phyloP scores from a whole-genome alignment of 257 asterid species.

The Solanum medicagineum region DNA sequence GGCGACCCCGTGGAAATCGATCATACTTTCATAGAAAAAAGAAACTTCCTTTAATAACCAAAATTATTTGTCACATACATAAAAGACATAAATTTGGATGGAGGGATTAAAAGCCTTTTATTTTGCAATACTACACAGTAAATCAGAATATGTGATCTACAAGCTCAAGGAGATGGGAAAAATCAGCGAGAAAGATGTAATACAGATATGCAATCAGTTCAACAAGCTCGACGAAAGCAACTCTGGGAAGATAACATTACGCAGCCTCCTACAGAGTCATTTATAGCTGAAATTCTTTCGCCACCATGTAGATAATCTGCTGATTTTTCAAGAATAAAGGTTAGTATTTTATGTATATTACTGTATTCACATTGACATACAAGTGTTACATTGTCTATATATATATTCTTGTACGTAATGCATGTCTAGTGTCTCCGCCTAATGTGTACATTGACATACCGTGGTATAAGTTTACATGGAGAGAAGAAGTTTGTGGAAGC shows the following conservation, averaged over 20 bases:
- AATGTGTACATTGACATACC: background rate
- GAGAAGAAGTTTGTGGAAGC: background rate
- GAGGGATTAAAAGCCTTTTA: background rate
- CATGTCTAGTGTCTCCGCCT: background rate
- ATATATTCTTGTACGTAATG: background rate
- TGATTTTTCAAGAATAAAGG: background rate
- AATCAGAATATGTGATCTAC: conserved; percentile 69
- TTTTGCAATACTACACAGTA: conserved; percentile 26
- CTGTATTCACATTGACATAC: background rate
- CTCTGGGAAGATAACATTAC: conserved; percentile 72
- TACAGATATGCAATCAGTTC: conserved; percentile 46
- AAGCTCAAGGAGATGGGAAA: conserved; percentile 86
- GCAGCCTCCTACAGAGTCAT: conserved; percentile 47
- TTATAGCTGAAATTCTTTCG: background rate
- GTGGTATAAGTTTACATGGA: background rate
- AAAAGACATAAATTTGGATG: background rate
- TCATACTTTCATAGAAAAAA: background rate
- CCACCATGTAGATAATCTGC: background rate
- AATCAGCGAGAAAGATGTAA: conserved; percentile 56
- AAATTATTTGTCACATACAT: background rate
- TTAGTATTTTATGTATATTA: background rate
- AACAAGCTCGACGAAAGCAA: conserved; percentile 54
- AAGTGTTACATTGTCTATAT: background rate
- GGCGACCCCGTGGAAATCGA: too few species aligned
- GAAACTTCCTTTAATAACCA: background rate